phyloP scores from a whole-genome alignment of 495 filamentous ascomycete genomes.

The Articulospora tetracladia region DNA sequence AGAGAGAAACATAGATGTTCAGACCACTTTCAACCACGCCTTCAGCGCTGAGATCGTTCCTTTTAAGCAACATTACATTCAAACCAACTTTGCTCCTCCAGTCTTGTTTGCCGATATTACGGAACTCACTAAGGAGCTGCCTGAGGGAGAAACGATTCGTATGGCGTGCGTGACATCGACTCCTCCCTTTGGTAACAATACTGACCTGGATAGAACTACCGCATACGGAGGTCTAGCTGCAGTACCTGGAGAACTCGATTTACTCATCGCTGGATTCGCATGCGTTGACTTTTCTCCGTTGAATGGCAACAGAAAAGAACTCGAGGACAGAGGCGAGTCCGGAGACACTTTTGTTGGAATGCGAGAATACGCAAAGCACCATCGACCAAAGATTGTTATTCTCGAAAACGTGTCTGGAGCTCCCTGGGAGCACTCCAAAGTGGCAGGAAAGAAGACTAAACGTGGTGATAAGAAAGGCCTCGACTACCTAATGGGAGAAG shows the following conservation, averaged over 20 bases:
- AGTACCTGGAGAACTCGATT: constrained; percentile 59
- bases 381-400: constrained; percentile 61
- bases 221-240: constrained; percentile 58
- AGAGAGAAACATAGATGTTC: neutral
- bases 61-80: constrained; percentile 78
- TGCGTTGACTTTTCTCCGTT: constrained; percentile 71
- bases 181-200: constrained; percentile 4
- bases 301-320: constrained; percentile 41
- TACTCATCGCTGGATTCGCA: constrained; percentile 72
- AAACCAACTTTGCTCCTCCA: constrained; percentile 62
- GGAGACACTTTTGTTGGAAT: constrained; percentile 65
- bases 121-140: constrained; percentile 42
- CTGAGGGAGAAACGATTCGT: neutral
- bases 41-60: constrained; percentile 80
- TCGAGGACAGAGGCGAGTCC: constrained; percentile 61
- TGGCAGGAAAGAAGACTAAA: neutral
- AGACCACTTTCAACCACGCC: constrained; percentile 50
- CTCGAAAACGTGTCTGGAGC: constrained; percentile 69
- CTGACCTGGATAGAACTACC: constrained; percentile 52
- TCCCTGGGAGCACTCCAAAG: constrained; percentile 48
- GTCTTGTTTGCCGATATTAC: constrained; percentile 67
- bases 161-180: neutral
- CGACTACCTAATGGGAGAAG: constrained; percentile 38
- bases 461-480: constrained; percentile 28
- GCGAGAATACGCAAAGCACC: constrained; percentile 48